Percentiles rank a stretch among this genome's conserved stretches.
Conservation (phyloP, 495 filamentous ascomycete species). For the Hyaloscypha bicolor region DNA sequence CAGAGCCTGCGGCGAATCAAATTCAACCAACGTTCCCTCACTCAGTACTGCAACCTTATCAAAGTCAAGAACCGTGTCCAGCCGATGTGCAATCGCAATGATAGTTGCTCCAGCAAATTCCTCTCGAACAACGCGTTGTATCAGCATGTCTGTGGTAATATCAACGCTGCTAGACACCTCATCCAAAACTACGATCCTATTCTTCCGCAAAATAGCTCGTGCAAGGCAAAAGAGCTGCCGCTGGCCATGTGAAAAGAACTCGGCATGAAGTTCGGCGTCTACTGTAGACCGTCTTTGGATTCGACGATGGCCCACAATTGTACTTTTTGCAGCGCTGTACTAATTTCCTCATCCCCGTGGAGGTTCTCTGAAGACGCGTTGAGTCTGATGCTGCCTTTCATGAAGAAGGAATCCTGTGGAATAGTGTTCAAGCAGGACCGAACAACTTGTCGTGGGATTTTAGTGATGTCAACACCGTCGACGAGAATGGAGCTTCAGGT, state of each 20-base stretch:
- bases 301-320: slow-evolving; percentile 23
- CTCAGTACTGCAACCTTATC: slow-evolving; percentile 47
- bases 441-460: slow-evolving; percentile 33
- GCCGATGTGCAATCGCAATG: slow-evolving; percentile 56
- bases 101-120: slow-evolving; percentile 58
- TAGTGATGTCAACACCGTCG: slow-evolving; percentile 33
- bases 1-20: slow-evolving; percentile 53
- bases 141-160: slow-evolving; percentile 55
- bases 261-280: slow-evolving; percentile 49
- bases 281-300: slow-evolving; percentile 38
- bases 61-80: slow-evolving; percentile 46
- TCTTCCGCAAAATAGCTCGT: slow-evolving; percentile 53
- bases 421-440: slow-evolving; percentile 37
- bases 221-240: slow-evolving; percentile 65
- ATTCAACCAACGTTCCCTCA: slow-evolving; percentile 45
- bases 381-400: slow-evolving; percentile 34
- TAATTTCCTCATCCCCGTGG: slow-evolving; percentile 2
- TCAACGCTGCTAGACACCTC: slow-evolving; percentile 49
- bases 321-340: slow-evolving; percentile 32
- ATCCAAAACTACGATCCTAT: slow-evolving; percentile 36
- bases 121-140: slow-evolving; percentile 58
- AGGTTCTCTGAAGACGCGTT: slow-evolving; percentile 8
- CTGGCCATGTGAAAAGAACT: slow-evolving; percentile 61
- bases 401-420: slow-evolving; percentile 42
- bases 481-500: slow-evolving; percentile 22